Conservation (phyloP, 75 land plant genomes). For the Chamaecyparis obtusa region DNA sequence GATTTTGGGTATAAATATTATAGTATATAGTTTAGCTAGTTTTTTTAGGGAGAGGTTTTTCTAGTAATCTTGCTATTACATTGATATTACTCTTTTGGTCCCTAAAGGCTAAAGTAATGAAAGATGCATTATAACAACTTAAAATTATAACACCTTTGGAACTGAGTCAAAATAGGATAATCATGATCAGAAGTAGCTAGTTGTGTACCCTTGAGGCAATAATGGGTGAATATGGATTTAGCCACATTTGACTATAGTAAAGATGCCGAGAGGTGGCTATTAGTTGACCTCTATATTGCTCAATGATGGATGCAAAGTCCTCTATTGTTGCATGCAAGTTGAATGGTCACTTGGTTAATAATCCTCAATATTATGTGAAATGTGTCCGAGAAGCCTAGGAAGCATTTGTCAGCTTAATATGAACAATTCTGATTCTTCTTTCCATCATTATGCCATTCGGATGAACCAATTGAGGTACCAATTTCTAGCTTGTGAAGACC, state of each 20-base stretch:
- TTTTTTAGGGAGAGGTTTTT: too few relatives aligned
- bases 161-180: not conserved
- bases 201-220: not conserved
- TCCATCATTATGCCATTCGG: not conserved
- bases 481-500: not conserved
- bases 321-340: not conserved
- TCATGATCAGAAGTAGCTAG: not conserved
- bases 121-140: not conserved
- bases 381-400: not conserved
- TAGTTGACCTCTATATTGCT: not conserved
- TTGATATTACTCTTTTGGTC: too few relatives aligned
- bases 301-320: not conserved
- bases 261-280: not conserved
- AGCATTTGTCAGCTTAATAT: not conserved
- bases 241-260: not conserved
- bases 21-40: too few relatives aligned
- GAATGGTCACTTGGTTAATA: not conserved
- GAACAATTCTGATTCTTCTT: not conserved
- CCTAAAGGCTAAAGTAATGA: too few relatives aligned
- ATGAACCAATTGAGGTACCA: too few relatives aligned
- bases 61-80: too few relatives aligned
- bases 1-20: too few relatives aligned
- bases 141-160: not conserved
- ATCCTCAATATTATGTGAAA: not conserved
- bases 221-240: not conserved